Evolutionary conservation across 2,329 filamentous ascomycete species (phyloP).

Genomic region (Alternaria novae-zelandiae): DNA sequence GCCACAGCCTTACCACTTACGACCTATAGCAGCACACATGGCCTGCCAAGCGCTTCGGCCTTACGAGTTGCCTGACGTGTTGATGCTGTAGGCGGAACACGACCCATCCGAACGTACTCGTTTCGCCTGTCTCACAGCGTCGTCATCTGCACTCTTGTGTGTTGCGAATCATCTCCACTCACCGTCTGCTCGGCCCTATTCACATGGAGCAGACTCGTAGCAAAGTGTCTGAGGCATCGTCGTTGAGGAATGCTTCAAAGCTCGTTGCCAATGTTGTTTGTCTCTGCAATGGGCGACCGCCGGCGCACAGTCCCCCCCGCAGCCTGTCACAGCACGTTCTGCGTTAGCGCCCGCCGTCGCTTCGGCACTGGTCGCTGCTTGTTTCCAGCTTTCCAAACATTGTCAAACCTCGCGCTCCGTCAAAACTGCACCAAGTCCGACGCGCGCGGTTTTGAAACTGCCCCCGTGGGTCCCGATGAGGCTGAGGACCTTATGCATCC

Average conservation of each 20-base stretch:
- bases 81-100: constrained; percentile 45
- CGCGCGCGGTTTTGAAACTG: constrained; percentile 50
- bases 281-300: constrained; percentile 8
- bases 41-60: constrained; percentile 33
- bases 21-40: constrained; percentile 26
- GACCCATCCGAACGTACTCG: constrained; percentile 36
- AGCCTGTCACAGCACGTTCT: constrained; percentile 37
- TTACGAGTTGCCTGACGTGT: constrained; percentile 30
- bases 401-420: constrained; percentile 48
- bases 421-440: constrained; percentile 46
- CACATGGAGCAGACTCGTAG: not conserved
- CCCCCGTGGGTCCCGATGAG: constrained; percentile 38
- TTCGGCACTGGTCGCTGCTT: constrained; percentile 40
- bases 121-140: constrained; percentile 46
- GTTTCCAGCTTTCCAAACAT: constrained; percentile 47
- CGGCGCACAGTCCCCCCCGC: constrained; percentile 37
- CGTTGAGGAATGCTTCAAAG: not conserved
- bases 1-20: constrained; percentile 31
- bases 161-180: constrained; percentile 24
- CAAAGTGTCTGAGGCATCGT: not conserved
- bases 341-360: constrained; percentile 46
- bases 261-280: constrained; percentile 1
- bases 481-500: constrained; percentile 38
- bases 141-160: constrained; percentile 27
- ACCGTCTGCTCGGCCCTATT: not conserved